A percentile compares a stretch with the other conserved stretches of the same genome.
Conservation (phyloP, 257 asterid genomes). For the Petunia axillaris region DNA sequence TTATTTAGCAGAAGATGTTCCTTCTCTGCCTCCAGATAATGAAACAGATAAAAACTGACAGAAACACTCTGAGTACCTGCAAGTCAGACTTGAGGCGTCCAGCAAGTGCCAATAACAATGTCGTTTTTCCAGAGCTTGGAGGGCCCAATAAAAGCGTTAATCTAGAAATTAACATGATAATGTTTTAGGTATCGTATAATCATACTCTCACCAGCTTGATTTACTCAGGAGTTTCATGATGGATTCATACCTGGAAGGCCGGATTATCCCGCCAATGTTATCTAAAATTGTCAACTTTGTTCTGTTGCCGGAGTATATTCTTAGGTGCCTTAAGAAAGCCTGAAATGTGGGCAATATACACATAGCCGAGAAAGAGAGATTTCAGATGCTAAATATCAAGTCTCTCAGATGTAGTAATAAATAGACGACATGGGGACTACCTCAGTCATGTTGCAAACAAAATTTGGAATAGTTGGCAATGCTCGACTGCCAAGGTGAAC, state of each 20-base stretch:
- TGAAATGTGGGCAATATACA: constrained; percentile 31
- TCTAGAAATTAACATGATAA: constrained; percentile 47
- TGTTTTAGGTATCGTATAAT: constrained; percentile 2
- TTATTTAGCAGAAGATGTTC: neutral
- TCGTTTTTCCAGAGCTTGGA: constrained; percentile 98
- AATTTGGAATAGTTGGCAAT: constrained; percentile 91
- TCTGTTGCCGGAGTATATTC: constrained; percentile 62
- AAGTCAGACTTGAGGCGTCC: constrained; percentile 86
- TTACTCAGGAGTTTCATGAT: constrained; percentile 24
- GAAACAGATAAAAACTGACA: neutral
- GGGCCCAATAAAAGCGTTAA: constrained; percentile 91
- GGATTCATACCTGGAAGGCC: constrained; percentile 87
- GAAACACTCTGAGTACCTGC: constrained; percentile 55
- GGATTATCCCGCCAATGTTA: constrained; percentile 83
- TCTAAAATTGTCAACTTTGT: constrained; percentile 71
- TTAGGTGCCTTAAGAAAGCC: constrained; percentile 77
- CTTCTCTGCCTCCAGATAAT: neutral
- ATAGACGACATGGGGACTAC: constrained; percentile 39
- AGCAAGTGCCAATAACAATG: constrained; percentile 85
- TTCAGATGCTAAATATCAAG: constrained; percentile 34
- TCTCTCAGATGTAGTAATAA: neutral
- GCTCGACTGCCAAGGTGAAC: constrained; percentile 92
- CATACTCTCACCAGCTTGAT: constrained; percentile 28
- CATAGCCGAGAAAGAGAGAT: neutral
- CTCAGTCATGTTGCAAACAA: constrained; percentile 83